phyloP scores from a whole-genome alignment of 2,329 filamentous ascomycete species.

The Trichophyton schoenleinii region DNA sequence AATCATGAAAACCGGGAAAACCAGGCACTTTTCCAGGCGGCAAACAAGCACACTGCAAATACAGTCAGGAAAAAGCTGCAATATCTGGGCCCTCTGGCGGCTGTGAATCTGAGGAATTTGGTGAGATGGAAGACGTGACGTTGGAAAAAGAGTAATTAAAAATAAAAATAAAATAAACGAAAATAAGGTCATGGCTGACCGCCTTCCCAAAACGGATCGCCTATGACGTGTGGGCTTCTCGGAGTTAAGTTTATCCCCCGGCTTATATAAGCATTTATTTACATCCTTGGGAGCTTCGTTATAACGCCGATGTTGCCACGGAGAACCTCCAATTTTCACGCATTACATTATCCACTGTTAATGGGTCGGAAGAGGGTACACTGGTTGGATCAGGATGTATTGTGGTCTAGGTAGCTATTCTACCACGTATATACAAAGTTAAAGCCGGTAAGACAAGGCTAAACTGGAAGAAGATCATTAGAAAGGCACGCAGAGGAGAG shows the following conservation, averaged over 20 bases:
- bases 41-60: no score
- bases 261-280: neutral
- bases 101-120: neutral
- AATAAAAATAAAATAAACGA: conserved; percentile 4
- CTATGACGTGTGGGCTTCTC: conserved; percentile 7
- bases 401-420: neutral
- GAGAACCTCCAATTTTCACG: no score
- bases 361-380: neutral
- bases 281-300: no score
- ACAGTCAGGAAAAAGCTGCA: neutral
- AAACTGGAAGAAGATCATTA: neutral
- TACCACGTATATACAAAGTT: neutral
- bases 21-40: neutral
- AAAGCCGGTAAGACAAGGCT: neutral
- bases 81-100: neutral
- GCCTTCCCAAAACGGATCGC: neutral
- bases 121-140: neutral
- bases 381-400: neutral
- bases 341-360: neutral
- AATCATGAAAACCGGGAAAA: conserved; percentile 1
- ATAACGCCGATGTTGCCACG: no score
- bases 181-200: neutral
- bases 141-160: neutral
- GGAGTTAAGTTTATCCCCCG: neutral
- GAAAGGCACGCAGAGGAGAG: neutral